Percentiles rank a stretch among this genome's conserved stretches.
phyloP scores from a whole-genome alignment of 2,329 filamentous ascomycete genomes.

The Penicillium psychrosexuale region DNA sequence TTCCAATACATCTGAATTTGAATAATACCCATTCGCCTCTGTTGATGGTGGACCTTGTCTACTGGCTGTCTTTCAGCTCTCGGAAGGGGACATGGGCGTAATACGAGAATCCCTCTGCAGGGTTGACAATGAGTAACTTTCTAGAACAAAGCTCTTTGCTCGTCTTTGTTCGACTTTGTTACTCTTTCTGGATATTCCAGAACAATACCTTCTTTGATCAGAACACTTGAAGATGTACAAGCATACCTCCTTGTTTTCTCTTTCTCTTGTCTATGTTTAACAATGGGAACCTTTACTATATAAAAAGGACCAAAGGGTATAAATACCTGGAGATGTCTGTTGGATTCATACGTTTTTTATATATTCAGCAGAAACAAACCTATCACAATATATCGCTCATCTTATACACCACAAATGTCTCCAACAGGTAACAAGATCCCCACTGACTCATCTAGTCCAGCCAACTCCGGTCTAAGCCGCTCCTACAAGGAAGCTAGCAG shows the following conservation, averaged over 20 bases:
- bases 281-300: neutral
- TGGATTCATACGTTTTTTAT: neutral
- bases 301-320: neutral
- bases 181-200: neutral
- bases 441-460: neutral
- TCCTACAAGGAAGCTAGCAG: neutral
- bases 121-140: neutral
- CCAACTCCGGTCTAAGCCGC: neutral
- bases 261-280: neutral
- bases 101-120: neutral
- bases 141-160: neutral
- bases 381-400: neutral
- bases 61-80: neutral
- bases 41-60: neutral
- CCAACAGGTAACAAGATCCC: neutral
- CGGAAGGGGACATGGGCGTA: neutral
- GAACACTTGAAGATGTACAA: neutral
- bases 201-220: neutral
- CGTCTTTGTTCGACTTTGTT: neutral
- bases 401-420: neutral
- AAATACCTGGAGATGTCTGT: neutral
- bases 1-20: neutral
- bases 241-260: neutral
- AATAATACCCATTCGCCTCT: neutral
- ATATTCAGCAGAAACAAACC: neutral